Evolutionary conservation across 2,329 filamentous ascomycete genomes (phyloP), one percentile per base, ranked within the genome.

Genomic region (Aspergillus cejpii): DNA sequence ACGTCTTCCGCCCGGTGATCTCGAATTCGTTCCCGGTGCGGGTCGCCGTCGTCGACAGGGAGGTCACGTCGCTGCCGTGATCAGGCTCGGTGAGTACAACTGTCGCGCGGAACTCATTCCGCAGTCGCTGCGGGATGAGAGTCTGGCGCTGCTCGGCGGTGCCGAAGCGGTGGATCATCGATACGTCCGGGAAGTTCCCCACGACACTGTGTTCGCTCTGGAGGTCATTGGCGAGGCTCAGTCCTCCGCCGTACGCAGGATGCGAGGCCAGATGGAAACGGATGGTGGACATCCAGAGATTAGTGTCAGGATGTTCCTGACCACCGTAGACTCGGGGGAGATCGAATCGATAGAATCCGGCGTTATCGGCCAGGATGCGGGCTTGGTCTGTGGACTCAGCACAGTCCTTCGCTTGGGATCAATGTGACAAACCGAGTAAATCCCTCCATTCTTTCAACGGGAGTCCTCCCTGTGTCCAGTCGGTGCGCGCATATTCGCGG

Each of bases 271-370:
- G 66, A 55, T 83, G 77, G 55, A 79, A 77, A 12, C 79, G 63
- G 33, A 82, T 77, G 1, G 77, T 78, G 5, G 77, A 75, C 79
- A 83, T 83, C 75, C 76, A 81, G 2, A 83, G 66, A 57, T 83
- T 82, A 27, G 67, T 69, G 5, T 73, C 69, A 2, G 54, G 54
- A 37, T 61, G 56, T 17, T 47, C 52, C 15, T 54, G 37, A 65
- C 78, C 78, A 10, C 78, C 77, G 58, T 77, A 80, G 54, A 76
- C 61, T 45, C 63, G 68, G 0, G 79, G 79, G 1, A 83, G 64
- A 8, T 74, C 73, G 50, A 82, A 76, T 10, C 79, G 74, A 54
- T 73, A 81, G 66, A 82, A 80, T 1, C 79, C 79, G 11, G 79
- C 79, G 44, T 73, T 63, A 57, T 83, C 79, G 37, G 79, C 77